phyloP scores from a whole-genome alignment of 2,329 filamentous ascomycete species.

The Gyromitra esculenta region DNA sequence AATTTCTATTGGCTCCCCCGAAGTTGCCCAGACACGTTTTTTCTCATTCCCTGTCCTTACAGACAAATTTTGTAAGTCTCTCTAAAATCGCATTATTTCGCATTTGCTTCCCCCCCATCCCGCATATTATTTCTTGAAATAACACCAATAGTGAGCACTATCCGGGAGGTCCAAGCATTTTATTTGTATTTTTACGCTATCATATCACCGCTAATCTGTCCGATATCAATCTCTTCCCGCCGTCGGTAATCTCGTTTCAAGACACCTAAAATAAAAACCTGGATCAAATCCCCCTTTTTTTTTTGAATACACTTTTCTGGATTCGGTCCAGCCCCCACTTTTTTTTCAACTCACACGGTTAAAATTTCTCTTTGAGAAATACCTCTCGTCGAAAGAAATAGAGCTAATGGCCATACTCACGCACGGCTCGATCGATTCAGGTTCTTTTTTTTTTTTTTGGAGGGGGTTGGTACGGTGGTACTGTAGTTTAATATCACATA shows the following conservation, averaged over 20 bases:
- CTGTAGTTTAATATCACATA: slow-evolving; percentile 25
- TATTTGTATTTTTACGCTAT: neutral
- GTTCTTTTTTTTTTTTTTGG: too few relatives aligned
- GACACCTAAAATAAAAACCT: neutral
- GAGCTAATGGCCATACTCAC: neutral
- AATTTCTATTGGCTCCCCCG: neutral
- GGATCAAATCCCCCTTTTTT: neutral
- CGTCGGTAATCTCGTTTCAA: slow-evolving; percentile 11
- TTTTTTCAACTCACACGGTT: neutral
- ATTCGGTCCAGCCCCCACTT: neutral
- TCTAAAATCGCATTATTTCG: neutral
- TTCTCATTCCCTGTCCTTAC: neutral
- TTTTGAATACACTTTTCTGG: too few relatives aligned
- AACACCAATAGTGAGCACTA: neutral
- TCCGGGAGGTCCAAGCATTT: neutral
- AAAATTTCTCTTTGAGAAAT: slow-evolving; percentile 5
- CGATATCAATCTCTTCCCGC: neutral
- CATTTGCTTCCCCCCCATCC: neutral
- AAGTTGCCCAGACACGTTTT: neutral
- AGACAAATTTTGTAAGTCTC: neutral
- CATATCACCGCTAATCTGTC: slow-evolving; percentile 3
- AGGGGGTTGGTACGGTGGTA: too few relatives aligned
- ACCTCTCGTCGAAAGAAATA: neutral
- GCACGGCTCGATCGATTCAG: neutral
- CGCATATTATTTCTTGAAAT: neutral